phyloP scores from a whole-genome alignment of 352 stramenopile genomes.

The Blastocystis sp. region DNA sequence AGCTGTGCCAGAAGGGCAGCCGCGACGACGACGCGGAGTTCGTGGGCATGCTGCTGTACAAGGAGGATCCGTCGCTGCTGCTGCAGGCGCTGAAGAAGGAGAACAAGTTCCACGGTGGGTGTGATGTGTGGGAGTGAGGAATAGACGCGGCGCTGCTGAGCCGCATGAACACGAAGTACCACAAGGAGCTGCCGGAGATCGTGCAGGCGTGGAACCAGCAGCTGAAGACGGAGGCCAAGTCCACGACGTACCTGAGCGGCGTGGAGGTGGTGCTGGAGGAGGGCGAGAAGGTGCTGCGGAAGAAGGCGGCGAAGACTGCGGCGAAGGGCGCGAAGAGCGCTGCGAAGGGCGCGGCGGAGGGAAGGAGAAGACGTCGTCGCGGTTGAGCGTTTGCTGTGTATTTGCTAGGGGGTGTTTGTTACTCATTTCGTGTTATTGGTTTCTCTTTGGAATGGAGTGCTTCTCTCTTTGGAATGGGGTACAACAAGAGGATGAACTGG shows the following conservation, averaged over 20 bases:
- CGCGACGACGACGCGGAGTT: constrained; percentile 54
- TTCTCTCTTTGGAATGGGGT: too few relatives aligned
- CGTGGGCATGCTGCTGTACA: constrained; percentile 49
- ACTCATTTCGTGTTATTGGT: too few relatives aligned
- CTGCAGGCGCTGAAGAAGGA: constrained; percentile 55
- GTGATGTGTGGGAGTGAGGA: too few relatives aligned
- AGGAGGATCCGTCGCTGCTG: constrained; percentile 53
- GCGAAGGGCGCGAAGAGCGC: constrained; percentile 1
- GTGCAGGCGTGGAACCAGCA: constrained; percentile 64
- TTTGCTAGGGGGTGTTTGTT: too few relatives aligned
- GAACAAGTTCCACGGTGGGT: constrained; percentile 61
- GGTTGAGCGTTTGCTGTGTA: constrained; percentile 43
- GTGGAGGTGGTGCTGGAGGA: constrained; percentile 65
- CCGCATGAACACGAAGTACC: constrained; percentile 61
- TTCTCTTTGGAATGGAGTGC: too few relatives aligned
- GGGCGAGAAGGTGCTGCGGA: constrained; percentile 13
- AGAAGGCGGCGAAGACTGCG: too few relatives aligned
- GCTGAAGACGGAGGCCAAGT: constrained; percentile 35
- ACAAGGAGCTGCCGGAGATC: constrained; percentile 59
- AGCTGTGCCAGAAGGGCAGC: constrained; percentile 55
- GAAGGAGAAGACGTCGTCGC: constrained; percentile 59
- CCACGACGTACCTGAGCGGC: constrained; percentile 5
- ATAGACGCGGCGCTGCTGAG: constrained; percentile 61
- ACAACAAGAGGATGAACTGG: too few relatives aligned
- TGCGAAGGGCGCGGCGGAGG: constrained; percentile 11